These are phyloP conservation scores for Lineolata rhizophorae DNA, from an alignment of 495 filamentous ascomycete genomes.

Conservation along the genomic window DNA sequence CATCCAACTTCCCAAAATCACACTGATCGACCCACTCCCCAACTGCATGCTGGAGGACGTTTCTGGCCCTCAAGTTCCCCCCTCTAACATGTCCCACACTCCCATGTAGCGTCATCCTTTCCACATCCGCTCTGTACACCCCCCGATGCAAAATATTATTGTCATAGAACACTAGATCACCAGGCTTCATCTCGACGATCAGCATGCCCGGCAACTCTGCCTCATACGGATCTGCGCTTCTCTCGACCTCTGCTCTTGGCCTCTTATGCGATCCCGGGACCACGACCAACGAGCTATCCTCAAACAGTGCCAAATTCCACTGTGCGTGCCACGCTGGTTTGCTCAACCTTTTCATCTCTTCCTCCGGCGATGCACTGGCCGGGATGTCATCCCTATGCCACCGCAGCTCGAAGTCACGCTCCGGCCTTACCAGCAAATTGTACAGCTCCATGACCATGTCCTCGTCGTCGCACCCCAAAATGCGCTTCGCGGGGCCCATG, in stretches of 20 bases:
- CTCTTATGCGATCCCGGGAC: slow-evolving; percentile 49
- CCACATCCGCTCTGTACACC: slow-evolving; percentile 33
- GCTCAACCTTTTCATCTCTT: slow-evolving; percentile 23
- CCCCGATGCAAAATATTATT: slow-evolving; percentile 74
- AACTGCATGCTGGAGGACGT: slow-evolving; percentile 71
- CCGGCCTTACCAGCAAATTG: slow-evolving; percentile 53
- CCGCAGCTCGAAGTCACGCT: slow-evolving; percentile 38
- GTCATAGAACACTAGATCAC: slow-evolving; percentile 68
- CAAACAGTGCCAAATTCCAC: slow-evolving; percentile 55
- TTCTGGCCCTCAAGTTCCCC: slow-evolving; percentile 37
- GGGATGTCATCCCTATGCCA: slow-evolving; percentile 70
- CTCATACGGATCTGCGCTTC: slow-evolving; percentile 36
- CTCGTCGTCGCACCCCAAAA: slow-evolving; percentile 27
- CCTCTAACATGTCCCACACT: slow-evolving; percentile 40
- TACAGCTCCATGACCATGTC: slow-evolving; percentile 58
- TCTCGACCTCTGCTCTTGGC: slow-evolving; percentile 40
- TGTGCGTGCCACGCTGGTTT: slow-evolving; percentile 34
- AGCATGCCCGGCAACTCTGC: slow-evolving; percentile 33
- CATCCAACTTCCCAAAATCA: slow-evolving; percentile 23
- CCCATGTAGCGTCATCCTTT: slow-evolving; percentile 64
- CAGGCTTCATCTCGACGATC: slow-evolving; percentile 39
- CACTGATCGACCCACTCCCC: slow-evolving; percentile 44
- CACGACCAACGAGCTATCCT: slow-evolving; percentile 43
- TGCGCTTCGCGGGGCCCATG: slow-evolving; percentile 29
- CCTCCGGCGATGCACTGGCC: slow-evolving; percentile 27